Percentiles rank a stretch among this genome's conserved stretches.
Conservation (phyloP, 768 basidiomycete species). For the Tricholoma furcatifolium region DNA sequence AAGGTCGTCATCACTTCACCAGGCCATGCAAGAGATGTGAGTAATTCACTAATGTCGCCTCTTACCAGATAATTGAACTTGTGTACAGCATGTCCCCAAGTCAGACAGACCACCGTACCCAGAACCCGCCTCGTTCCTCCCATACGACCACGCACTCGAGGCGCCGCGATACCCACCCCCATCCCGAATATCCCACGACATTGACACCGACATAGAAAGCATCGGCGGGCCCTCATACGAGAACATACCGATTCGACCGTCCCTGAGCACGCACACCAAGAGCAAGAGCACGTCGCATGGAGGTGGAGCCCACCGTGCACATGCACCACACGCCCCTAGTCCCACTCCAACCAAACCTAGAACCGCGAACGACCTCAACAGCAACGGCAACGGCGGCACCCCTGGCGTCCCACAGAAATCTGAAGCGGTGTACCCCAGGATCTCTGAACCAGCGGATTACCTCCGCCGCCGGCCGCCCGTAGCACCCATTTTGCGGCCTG, state of each 20-base stretch:
- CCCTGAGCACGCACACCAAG: background rate
- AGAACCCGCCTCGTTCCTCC: conserved; percentile 6
- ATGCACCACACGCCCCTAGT: too few relatives aligned
- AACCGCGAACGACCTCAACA: background rate
- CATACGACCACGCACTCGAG: conserved; percentile 8
- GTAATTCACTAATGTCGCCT: conserved; percentile 18
- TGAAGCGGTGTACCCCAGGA: background rate
- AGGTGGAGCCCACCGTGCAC: too few relatives aligned
- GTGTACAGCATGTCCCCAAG: conserved; percentile 24
- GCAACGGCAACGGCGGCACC: background rate
- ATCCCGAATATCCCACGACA: conserved; percentile 1
- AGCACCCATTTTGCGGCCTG: conserved; percentile 51
- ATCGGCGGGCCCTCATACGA: conserved; percentile 46
- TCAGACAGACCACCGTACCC: conserved; percentile 26
- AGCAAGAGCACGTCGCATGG: too few relatives aligned
- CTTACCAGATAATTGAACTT: background rate
- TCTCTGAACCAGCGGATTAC: conserved; percentile 11
- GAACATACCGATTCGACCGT: conserved; percentile 22
- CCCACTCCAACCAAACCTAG: background rate
- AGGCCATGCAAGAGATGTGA: conserved; percentile 66
- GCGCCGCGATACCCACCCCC: background rate
- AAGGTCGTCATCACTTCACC: conserved; percentile 67
- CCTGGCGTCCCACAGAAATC: conserved; percentile 4
- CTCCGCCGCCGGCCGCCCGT: conserved; percentile 34
- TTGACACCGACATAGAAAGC: conserved; percentile 22